Evolutionary conservation across 2,329 filamentous ascomycete species (phyloP).

Genomic region (Tolypocladium sp.): DNA sequence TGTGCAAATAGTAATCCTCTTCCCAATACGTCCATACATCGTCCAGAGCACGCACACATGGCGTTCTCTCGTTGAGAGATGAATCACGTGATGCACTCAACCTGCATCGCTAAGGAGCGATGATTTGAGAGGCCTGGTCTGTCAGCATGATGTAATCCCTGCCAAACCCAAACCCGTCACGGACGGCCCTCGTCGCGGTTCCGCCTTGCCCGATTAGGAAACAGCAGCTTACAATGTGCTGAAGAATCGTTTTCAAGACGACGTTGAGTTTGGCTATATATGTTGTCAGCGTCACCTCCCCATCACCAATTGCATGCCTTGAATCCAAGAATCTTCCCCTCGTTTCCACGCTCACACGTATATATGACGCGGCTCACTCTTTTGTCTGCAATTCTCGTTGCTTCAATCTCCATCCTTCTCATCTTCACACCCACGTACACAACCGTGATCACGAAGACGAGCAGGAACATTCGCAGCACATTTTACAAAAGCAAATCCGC

Average conservation of each 20-base stretch:
- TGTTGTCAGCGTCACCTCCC: slow-evolving; percentile 1
- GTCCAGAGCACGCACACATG: not conserved
- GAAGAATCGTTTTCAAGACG: slow-evolving; percentile 4
- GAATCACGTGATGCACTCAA: not conserved
- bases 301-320: slow-evolving; percentile 10
- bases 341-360: slow-evolving; percentile 15
- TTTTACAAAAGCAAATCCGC: slow-evolving; percentile 2
- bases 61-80: not conserved
- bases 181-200: not conserved
- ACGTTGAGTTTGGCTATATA: not conserved
- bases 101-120: not conserved
- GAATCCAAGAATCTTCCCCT: slow-evolving; percentile 13
- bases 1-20: too few relatives aligned
- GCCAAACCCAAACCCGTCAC: not conserved
- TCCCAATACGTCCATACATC: not conserved
- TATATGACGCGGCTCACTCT: slow-evolving; percentile 29
- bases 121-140: not conserved
- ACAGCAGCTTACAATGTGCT: not conserved
- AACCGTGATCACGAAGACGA: slow-evolving; percentile 6
- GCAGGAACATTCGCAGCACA: slow-evolving; percentile 3
- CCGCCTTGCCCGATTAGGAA: not conserved
- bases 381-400: slow-evolving; percentile 23
- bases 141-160: slow-evolving; percentile 3
- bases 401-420: slow-evolving; percentile 27
- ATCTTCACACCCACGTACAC: slow-evolving; percentile 12